Evolutionary conservation across 192 early-diverging fungal species (phyloP).

Genomic region (Phlyctochytrium planicorne): DNA sequence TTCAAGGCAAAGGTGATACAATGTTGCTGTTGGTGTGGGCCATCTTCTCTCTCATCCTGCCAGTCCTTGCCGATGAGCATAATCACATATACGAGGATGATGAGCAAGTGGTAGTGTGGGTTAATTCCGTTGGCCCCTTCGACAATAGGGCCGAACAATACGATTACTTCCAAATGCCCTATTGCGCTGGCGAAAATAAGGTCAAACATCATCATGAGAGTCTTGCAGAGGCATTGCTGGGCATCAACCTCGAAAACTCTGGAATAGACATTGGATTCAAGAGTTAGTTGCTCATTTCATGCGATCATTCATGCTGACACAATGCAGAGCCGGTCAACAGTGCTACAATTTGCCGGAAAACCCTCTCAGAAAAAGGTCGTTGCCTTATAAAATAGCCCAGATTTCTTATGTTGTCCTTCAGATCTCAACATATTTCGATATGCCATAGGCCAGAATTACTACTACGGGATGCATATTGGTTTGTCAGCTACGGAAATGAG

Average conservation of each 20-base stretch:
- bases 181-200: constrained; percentile 58
- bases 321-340: not conserved
- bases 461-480: constrained; percentile 57
- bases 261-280: constrained; percentile 69
- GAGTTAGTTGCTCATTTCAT: too few species aligned
- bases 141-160: constrained; percentile 69
- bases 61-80: constrained; percentile 28
- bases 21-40: not conserved
- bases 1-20: not conserved
- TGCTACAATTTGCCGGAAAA: not conserved
- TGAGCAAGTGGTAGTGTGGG: constrained; percentile 61
- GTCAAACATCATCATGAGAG: constrained; percentile 77
- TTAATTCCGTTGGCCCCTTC: constrained; percentile 21
- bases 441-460: constrained; percentile 65
- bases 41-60: not conserved
- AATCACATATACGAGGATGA: constrained; percentile 27
- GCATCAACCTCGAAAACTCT: constrained; percentile 70
- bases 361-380: not conserved
- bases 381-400: not conserved
- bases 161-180: constrained; percentile 71
- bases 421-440: constrained; percentile 57
- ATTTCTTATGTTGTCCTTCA: not conserved
- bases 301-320: not conserved
- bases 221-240: constrained; percentile 73
- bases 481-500: constrained; percentile 3